Percentiles rank a stretch among this genome's conserved stretches.
These are phyloP conservation scores for Pseudonitzschia multiseries DNA, from an alignment of 108 stramenopile genomes.

Conservation along the genomic window DNA sequence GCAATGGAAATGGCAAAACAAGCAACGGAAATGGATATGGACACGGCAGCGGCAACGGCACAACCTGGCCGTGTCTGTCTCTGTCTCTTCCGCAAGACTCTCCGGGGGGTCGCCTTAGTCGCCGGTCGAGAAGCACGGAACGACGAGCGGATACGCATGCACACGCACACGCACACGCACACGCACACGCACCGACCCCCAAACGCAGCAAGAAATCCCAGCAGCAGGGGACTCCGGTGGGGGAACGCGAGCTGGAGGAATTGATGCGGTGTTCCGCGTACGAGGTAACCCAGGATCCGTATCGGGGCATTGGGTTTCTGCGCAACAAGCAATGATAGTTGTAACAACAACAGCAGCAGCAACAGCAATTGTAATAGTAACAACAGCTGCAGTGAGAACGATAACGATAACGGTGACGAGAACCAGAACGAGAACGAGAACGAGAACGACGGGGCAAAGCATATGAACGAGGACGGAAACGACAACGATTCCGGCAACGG, in stretches of 20 bases:
- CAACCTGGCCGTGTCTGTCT: too few species aligned
- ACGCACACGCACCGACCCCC: neutral
- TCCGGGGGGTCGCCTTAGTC: too few species aligned
- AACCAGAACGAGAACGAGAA: neutral
- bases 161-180: neutral
- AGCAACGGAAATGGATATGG: too few species aligned
- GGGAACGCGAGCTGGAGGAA: constrained; percentile 21
- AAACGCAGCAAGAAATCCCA: neutral
- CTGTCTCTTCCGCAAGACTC: too few species aligned
- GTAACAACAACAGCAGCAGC: neutral
- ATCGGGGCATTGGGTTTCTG: constrained; percentile 49
- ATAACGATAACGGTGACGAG: neutral
- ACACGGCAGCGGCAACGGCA: too few species aligned
- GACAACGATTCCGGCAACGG: neutral
- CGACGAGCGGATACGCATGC: too few species aligned
- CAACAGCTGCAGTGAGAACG: constrained; percentile 12
- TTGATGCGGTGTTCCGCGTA: constrained; percentile 53
- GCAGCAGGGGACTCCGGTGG: neutral
- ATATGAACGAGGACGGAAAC: constrained; percentile 18
- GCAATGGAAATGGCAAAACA: neutral
- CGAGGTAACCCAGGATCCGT: constrained; percentile 65
- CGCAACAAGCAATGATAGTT: neutral
- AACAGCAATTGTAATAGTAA: neutral
- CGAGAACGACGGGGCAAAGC: neutral
- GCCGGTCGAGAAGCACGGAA: too few species aligned